phyloP scores from a whole-genome alignment of 2,329 filamentous ascomycete species.

The Diaporthe sp. region DNA sequence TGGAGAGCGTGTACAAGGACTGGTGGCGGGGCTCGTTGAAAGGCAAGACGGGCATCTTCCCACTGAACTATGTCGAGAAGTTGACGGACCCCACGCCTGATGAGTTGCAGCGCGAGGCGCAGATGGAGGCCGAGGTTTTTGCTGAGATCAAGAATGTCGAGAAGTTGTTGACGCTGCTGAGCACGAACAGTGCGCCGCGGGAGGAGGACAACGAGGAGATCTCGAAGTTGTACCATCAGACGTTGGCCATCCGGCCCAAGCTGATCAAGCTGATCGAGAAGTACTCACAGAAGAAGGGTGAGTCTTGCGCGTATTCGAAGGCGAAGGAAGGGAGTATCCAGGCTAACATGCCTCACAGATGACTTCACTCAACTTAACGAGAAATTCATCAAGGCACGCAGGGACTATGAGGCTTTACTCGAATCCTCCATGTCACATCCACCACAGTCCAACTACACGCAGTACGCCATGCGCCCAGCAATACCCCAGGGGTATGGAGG shows the following conservation, averaged over 20 bases:
- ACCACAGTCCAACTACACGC: slow-evolving; percentile 83
- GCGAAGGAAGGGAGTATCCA: neutral
- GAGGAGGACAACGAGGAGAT: slow-evolving; percentile 98
- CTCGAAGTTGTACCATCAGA: slow-evolving; percentile 92
- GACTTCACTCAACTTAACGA: slow-evolving; percentile 99
- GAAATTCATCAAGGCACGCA: slow-evolving; percentile 98
- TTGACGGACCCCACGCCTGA: slow-evolving; percentile 93
- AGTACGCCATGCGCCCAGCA: slow-evolving; percentile 70
- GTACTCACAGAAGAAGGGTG: slow-evolving; percentile 99
- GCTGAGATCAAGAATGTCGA: slow-evolving; percentile 75
- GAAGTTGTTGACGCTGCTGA: slow-evolving; percentile 87
- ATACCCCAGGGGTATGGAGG: slow-evolving; percentile 61
- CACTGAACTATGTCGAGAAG: slow-evolving; percentile 98
- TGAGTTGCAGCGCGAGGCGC: slow-evolving; percentile 93
- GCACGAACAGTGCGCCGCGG: slow-evolving; percentile 83
- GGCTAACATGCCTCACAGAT: slow-evolving; percentile 67
- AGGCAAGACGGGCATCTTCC: slow-evolving; percentile 97
- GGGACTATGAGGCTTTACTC: slow-evolving; percentile 95
- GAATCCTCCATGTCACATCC: slow-evolving; percentile 97
- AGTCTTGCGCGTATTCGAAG: slow-evolving; percentile 22
- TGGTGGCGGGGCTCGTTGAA: slow-evolving; percentile 98
- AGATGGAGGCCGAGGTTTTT: slow-evolving; percentile 86
- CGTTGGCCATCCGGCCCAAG: slow-evolving; percentile 93
- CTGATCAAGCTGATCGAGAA: slow-evolving; percentile 98
- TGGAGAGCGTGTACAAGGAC: slow-evolving; percentile 98